phyloP scores from a whole-genome alignment of 495 filamentous ascomycete genomes.

The Penicillium taxi region DNA sequence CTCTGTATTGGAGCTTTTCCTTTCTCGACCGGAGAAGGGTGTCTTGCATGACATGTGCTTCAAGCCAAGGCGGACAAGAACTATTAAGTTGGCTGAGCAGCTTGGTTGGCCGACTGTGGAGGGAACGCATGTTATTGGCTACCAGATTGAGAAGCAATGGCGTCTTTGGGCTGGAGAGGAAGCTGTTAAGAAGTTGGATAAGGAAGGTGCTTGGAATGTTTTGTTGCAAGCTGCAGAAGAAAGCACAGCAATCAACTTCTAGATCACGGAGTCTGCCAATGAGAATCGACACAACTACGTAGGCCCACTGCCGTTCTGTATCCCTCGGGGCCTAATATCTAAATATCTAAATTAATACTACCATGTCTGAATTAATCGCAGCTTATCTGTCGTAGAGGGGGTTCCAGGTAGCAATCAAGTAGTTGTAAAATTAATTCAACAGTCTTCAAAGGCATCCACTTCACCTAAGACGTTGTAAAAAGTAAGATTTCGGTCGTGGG shows the following conservation, averaged over 20 bases:
- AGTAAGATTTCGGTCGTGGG: too few relatives aligned
- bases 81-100: constrained; percentile 42
- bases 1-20: constrained; percentile 43
- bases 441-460: too few relatives aligned
- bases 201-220: constrained; percentile 38
- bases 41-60: constrained; percentile 67
- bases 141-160: constrained; percentile 60
- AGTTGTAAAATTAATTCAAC: too few relatives aligned
- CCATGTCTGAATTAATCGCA: too few relatives aligned
- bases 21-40: constrained; percentile 39
- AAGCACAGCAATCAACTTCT: constrained; percentile 24
- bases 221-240: constrained; percentile 31
- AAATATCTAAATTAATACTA: too few relatives aligned
- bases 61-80: constrained; percentile 54
- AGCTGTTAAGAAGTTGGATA: constrained; percentile 37
- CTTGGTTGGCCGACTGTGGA: constrained; percentile 53
- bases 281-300: too few relatives aligned
- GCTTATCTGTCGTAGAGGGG: too few relatives aligned
- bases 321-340: too few relatives aligned
- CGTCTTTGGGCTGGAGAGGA: constrained; percentile 49
- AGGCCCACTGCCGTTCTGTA: too few relatives aligned
- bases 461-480: too few relatives aligned
- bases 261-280: too few relatives aligned
- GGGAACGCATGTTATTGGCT: constrained; percentile 59
- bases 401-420: too few relatives aligned